These are phyloP conservation scores for Solanum bukasovii DNA, from an alignment of 257 asterid species.

Conservation along the genomic window DNA sequence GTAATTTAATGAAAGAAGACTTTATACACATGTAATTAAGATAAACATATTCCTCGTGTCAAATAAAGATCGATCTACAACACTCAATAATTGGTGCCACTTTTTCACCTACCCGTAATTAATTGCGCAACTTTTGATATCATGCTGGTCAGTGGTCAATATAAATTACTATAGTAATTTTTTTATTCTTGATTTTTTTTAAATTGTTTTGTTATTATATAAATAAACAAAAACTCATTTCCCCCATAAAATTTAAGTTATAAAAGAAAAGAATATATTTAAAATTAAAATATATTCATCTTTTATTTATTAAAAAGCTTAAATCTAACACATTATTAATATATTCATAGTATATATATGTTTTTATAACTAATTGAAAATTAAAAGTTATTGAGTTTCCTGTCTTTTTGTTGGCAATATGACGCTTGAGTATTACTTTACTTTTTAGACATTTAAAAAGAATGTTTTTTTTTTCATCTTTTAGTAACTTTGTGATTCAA, in stretches of 20 bases:
- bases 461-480: no score
- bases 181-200: neutral
- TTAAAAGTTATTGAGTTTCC: neutral
- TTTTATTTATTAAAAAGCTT: neutral
- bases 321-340: neutral
- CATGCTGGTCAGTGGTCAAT: neutral
- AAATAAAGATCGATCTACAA: neutral
- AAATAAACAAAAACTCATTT: neutral
- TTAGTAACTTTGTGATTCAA: no score
- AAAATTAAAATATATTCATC: neutral
- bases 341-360: neutral
- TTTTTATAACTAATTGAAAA: neutral
- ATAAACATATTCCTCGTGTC: neutral
- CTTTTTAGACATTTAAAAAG: no score
- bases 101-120: neutral
- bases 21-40: neutral
- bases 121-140: neutral
- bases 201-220: neutral
- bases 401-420: no score
- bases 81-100: neutral
- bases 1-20: neutral
- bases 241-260: neutral
- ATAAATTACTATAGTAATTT: neutral
- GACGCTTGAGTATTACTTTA: no score
- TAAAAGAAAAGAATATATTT: neutral